Evolutionary conservation across 495 filamentous ascomycete species (phyloP).

Genomic region (Copromyces sp.): DNA sequence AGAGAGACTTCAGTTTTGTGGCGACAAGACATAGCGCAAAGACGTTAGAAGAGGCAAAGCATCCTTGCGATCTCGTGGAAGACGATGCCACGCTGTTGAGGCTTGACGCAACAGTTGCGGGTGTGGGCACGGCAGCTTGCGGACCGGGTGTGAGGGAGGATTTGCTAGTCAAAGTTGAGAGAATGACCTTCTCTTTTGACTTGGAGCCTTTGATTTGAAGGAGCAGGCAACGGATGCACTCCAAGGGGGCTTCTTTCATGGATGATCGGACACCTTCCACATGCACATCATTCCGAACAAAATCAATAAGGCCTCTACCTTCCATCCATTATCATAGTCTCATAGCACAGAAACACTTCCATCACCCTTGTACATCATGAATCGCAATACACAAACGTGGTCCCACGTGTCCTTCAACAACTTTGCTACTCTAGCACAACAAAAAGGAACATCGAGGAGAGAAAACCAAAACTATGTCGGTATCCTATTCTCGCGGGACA

Average conservation of each 20-base stretch:
- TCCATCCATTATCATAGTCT: no score
- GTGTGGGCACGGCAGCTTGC: constrained; percentile 51
- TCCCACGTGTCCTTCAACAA: background rate
- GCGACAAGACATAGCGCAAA: constrained; percentile 38
- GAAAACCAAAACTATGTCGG: background rate
- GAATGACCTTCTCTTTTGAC: constrained; percentile 16
- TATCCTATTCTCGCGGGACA: background rate
- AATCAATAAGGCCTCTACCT: no score
- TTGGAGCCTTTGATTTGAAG: constrained; percentile 7
- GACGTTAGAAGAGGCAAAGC: constrained; percentile 43
- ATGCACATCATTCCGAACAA: background rate
- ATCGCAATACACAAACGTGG: background rate
- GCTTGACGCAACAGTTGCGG: constrained; percentile 45
- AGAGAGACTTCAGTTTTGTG: constrained; percentile 40
- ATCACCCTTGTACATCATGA: background rate
- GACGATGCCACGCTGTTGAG: constrained; percentile 42
- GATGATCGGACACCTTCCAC: background rate
- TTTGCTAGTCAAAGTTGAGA: constrained; percentile 18
- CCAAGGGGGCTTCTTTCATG: background rate
- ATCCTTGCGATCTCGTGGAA: constrained; percentile 47
- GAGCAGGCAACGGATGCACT: background rate
- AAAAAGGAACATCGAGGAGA: background rate
- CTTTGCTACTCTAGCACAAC: background rate
- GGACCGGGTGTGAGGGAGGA: constrained; percentile 48
- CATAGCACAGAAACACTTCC: background rate